Evolutionary conservation across 2,329 filamentous ascomycete species (phyloP), one percentile per base, ranked within the genome.

Genomic region (Aspergillus quadricinctus): DNA sequence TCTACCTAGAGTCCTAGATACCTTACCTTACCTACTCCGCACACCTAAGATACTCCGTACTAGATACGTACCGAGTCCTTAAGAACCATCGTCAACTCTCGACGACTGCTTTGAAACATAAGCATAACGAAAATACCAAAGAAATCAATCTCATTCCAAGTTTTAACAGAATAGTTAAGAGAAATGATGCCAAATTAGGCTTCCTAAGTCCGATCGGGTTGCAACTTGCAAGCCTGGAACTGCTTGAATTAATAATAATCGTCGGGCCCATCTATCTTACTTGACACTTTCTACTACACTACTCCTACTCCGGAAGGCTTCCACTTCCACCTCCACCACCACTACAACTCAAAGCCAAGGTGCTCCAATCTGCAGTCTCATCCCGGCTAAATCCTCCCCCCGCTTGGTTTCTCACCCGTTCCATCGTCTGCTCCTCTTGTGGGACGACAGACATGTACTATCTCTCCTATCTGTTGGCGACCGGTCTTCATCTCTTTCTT

Each of bases 401-500:
- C 48, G 48, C 50, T 54, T 53, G 45, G 43, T 54, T 43, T 49
- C 28, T 45, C 46, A 28, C 19, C 37, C 43, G 21, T 49, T 46
- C 49, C 40, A 52, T 54, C 19, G 31, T 17, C 49, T 53, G 45
- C 46, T 48, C 50, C 21, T 57, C 57, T 54, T 35, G 61, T 64
- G 62, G 57, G 58, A 64, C 62, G 59, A 58, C 55, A 61, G 58
- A 59, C 51, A 63, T 62, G 57, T 59, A 55, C 55, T 55, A 59
- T 59, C 48, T 54, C 54, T 54, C n/a, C 49, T 54, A 21, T 48
- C 50, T 51, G 48, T 28, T 54, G 54, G 52, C 50, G 37, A 53
- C 48, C 51, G 27, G 52, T 43, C 14, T 21, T 31, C 23, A 19
- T 23, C 23, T 23, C 21, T 46, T 11, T 46, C 54, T 41, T 52